Percentiles rank a stretch among this genome's conserved stretches.
phyloP scores from a whole-genome alignment of 441 rosid genomes.

The Erodium trifolium region DNA sequence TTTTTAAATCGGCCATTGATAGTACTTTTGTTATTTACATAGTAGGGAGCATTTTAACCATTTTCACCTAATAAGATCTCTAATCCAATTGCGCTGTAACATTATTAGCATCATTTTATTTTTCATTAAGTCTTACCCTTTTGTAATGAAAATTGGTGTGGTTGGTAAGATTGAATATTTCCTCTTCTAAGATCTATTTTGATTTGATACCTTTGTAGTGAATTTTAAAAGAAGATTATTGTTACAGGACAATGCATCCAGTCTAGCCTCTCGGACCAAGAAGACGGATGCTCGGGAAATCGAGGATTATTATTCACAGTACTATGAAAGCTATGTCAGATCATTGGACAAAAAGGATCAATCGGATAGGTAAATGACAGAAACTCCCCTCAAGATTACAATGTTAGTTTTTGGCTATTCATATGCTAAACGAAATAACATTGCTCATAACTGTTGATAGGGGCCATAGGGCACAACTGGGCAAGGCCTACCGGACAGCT shows the following conservation, averaged over 20 bases:
- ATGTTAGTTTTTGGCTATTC: background rate
- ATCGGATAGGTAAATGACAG: slow-evolving; percentile 58
- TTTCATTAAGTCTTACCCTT: background rate
- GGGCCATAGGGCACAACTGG: slow-evolving; percentile 92
- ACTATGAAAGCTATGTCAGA: slow-evolving; percentile 81
- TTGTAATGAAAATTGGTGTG: background rate
- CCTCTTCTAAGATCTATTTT: background rate
- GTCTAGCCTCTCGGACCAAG: slow-evolving; percentile 87
- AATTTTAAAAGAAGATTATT: background rate
- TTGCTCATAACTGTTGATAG: slow-evolving; percentile 26
- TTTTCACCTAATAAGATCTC: background rate
- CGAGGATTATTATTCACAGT: slow-evolving; percentile 87
- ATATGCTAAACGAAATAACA: background rate
- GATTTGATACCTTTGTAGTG: background rate
- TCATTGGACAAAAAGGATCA: slow-evolving; percentile 86
- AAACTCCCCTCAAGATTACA: background rate
- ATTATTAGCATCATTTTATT: background rate
- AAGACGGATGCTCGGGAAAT: slow-evolving; percentile 97
- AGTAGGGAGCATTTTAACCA: background rate
- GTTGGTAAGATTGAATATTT: background rate
- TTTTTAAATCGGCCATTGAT: background rate
- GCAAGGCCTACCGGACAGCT: slow-evolving; percentile 95
- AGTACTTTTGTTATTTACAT: background rate
- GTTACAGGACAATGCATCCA: slow-evolving; percentile 79
- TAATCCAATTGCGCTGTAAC: background rate